Evolutionary conservation across 306 rosid genomes (phyloP), one percentile per base, ranked within the genome.

Genomic region (Mimosa pudica): DNA sequence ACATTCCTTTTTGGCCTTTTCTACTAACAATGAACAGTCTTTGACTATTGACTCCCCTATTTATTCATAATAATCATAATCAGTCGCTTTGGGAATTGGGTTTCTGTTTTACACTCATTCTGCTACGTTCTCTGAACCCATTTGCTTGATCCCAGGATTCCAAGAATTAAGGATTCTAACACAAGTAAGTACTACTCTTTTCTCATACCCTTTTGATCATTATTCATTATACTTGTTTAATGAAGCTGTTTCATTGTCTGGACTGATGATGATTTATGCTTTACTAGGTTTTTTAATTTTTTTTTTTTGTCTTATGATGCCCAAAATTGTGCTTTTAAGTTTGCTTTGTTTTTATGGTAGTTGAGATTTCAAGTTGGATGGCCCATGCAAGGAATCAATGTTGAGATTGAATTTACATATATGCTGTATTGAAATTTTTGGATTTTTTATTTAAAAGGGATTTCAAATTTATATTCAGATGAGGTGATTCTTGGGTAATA

Each of bases 101-200:
- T 4, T 8, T 49, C 33, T n/a, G 49, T 8, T 4, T n/a, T 16
- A 5, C 41, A 0, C 11, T 20, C 5, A 12, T 70, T 70, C 57
- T 20, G 41, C 18, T 5, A 4, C 38, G 51, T 12, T 46, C 20
- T 70, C 36, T 6, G 10, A 70, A 6, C 24, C 42, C 42, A 20
- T 2, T 47, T 2, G 44, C 69, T 74, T 18, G 30, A 75, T 2
- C 44, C 55, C 58, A 18, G 62, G 30, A 24, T 44, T 32, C 57
- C 55, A 44, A 69, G 33, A 10, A 9, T 44, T 45, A 6, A 18
- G 14, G 74, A 47, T 71, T 71, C 46, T 44, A 24, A 61, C 71
- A 44, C 14, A 61, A 68, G 79, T 75, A 47, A 61, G 78, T 24
- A 2, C 60, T 36, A 58, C 4, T 60, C 82, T 84, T 88, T 48